Percentiles rank a stretch among this genome's conserved stretches.
phyloP scores from a whole-genome alignment of 2,329 filamentous ascomycete species.

The Colletotrichum tropicicola region DNA sequence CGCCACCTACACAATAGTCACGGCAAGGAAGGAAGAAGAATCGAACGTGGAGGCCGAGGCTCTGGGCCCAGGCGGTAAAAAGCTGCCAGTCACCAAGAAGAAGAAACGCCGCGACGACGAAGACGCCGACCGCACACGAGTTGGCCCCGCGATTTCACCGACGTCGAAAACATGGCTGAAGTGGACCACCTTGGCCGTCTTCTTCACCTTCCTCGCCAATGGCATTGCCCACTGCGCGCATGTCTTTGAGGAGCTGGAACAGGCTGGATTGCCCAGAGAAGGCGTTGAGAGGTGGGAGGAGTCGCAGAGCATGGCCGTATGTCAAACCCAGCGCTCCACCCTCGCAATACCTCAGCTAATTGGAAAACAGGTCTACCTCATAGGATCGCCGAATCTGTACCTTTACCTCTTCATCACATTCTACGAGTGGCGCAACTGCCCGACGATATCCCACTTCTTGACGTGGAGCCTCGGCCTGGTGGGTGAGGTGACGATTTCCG shows the following conservation, averaged over 20 bases:
- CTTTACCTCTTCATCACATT: slow-evolving; percentile 86
- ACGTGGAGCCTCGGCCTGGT: slow-evolving; percentile 80
- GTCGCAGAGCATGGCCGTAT: slow-evolving; percentile 26
- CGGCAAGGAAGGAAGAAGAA: slow-evolving; percentile 56
- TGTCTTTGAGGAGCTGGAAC: slow-evolving; percentile 22
- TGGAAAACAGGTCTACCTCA: slow-evolving; percentile 77
- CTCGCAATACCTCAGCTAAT: slow-evolving; percentile 23
- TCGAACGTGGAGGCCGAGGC: slow-evolving; percentile 56
- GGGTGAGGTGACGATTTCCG: slow-evolving; percentile 78
- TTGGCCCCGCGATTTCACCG: slow-evolving; percentile 54
- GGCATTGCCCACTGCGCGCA: slow-evolving; percentile 59
- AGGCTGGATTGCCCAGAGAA: background rate
- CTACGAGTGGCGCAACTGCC: slow-evolving; percentile 83
- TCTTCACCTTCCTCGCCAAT: slow-evolving; percentile 80
- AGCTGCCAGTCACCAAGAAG: slow-evolving; percentile 75
- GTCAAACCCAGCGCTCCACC: slow-evolving; percentile 11
- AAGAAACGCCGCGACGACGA: slow-evolving; percentile 49
- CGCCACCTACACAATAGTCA: slow-evolving; percentile 62
- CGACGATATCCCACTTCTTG: slow-evolving; percentile 80
- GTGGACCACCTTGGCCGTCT: slow-evolving; percentile 75
- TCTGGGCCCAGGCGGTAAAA: slow-evolving; percentile 88
- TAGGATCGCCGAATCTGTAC: slow-evolving; percentile 88
- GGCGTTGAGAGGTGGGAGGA: slow-evolving; percentile 15
- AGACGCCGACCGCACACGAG: slow-evolving; percentile 41
- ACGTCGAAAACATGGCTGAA: slow-evolving; percentile 77